phyloP scores from a whole-genome alignment of 805 yeast genomes.

The Naumovozyma castellii region DNA sequence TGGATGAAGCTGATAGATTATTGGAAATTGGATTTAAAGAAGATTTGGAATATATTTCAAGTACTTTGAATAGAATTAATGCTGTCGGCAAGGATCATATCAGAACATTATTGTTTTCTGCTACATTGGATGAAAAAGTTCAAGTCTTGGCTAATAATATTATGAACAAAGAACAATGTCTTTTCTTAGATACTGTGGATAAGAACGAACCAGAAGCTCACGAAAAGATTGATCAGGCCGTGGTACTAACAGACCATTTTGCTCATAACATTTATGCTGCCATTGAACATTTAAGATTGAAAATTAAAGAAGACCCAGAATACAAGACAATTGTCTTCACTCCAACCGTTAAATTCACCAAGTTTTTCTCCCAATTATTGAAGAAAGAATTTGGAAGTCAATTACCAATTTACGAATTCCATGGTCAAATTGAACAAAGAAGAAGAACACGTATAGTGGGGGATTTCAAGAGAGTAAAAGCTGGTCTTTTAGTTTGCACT shows the following conservation, averaged over 20 bases:
- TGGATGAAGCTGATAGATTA: conserved; percentile 88
- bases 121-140: conserved; percentile 71
- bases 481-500: conserved; percentile 66
- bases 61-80: conserved; percentile 33
- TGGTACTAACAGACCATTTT: conserved; percentile 45
- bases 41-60: conserved; percentile 51
- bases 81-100: conserved; percentile 31
- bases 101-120: conserved; percentile 74
- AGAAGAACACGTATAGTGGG: conserved; percentile 54
- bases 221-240: conserved; percentile 62
- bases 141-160: conserved; percentile 51
- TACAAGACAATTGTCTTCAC: conserved; percentile 79
- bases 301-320: conserved; percentile 31
- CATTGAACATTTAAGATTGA: conserved; percentile 29
- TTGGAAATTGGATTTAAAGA: conserved; percentile 73
- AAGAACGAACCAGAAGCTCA: conserved; percentile 68
- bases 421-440: conserved; percentile 67
- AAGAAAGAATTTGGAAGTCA: conserved; percentile 20
- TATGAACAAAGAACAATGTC: conserved; percentile 43
- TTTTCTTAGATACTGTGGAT: conserved; percentile 65
- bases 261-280: conserved; percentile 55
- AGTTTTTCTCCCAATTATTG: conserved; percentile 42
- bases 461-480: conserved; percentile 38
- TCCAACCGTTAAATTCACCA: conserved; percentile 67
- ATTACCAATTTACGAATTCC: conserved; percentile 38